Percentiles rank a stretch among this genome's conserved stretches.
Conservation (phyloP, 176 grass and related monocot genomes). For the Oryza brachyantha region DNA sequence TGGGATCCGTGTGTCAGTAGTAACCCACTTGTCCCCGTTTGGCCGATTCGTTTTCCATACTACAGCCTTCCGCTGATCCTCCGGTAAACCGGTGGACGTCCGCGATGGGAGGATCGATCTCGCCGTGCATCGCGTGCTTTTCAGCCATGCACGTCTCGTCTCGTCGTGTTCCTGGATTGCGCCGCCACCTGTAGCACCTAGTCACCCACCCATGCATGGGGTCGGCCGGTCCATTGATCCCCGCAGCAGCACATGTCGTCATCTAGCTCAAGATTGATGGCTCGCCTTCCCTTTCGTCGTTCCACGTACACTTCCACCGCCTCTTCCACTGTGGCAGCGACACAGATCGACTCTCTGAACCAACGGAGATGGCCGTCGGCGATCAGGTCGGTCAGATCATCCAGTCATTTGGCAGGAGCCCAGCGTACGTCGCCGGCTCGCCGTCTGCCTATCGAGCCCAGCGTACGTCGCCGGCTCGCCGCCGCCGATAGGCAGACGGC, state of each 20-base stretch:
- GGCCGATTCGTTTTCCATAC: background rate
- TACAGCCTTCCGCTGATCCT: background rate
- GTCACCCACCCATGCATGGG: no score
- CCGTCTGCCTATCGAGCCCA: no score
- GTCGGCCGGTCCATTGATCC: background rate
- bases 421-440: no score
- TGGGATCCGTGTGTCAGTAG: background rate
- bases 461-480: no score
- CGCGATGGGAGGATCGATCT: background rate
- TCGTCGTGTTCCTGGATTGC: background rate
- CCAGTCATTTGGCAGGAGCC: background rate
- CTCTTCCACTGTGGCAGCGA: no score
- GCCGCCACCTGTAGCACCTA: background rate
- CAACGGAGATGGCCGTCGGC: background rate
- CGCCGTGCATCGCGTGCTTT: background rate
- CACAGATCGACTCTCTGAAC: no score
- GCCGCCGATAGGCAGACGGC: no score
- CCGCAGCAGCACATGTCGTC: background rate
- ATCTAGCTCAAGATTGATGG: background rate
- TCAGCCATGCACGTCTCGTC: background rate
- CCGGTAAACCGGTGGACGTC: background rate
- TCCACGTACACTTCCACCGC: no score
- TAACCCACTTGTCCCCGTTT: background rate
- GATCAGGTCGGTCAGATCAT: background rate
- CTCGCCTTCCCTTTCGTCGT: background rate